Evolutionary conservation across 2,329 filamentous ascomycete species (phyloP).

Genomic region (Fusarium avenaceum): DNA sequence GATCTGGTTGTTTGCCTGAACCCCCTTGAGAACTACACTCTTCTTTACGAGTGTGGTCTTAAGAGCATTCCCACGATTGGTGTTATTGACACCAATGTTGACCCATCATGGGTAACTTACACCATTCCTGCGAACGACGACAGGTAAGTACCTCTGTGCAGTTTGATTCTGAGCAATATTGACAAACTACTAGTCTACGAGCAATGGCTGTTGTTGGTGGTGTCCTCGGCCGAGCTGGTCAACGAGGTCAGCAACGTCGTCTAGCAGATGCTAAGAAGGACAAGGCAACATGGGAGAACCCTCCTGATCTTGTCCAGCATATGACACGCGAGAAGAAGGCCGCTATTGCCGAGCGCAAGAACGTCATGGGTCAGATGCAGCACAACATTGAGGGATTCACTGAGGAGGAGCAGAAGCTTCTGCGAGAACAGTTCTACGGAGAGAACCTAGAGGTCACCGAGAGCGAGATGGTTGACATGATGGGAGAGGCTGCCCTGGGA

Average conservation of each 20-base stretch:
- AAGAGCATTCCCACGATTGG: constrained; percentile 94
- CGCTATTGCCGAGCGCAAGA: constrained; percentile 52
- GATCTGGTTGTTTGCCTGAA: constrained; percentile 95
- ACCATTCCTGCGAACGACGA: constrained; percentile 98
- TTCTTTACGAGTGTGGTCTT: constrained; percentile 91
- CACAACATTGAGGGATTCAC: constrained; percentile 54
- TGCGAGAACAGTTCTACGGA: constrained; percentile 47
- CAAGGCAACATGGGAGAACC: constrained; percentile 71
- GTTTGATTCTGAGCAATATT: constrained; percentile 34
- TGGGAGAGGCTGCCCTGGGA: constrained; percentile 47
- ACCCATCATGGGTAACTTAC: constrained; percentile 95
- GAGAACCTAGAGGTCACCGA: constrained; percentile 52
- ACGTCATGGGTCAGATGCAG: constrained; percentile 56
- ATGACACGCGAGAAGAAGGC: constrained; percentile 53
- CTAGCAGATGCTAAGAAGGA: constrained; percentile 73
- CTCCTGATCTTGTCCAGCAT: constrained; percentile 58
- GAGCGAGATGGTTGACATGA: constrained; percentile 55
- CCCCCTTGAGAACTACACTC: constrained; percentile 88
- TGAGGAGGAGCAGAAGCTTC: constrained; percentile 56
- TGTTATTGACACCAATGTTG: constrained; percentile 91
- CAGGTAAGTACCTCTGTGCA: constrained; percentile 67
- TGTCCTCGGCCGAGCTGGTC: constrained; percentile 85
- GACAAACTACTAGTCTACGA: constrained; percentile 72
- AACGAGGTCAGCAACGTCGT: constrained; percentile 79
- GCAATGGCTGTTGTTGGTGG: constrained; percentile 85